A percentile compares a stretch with the other conserved stretches of the same genome.
phyloP scores from a whole-genome alignment of 2,329 filamentous ascomycete genomes.

The Beauveria australis region DNA sequence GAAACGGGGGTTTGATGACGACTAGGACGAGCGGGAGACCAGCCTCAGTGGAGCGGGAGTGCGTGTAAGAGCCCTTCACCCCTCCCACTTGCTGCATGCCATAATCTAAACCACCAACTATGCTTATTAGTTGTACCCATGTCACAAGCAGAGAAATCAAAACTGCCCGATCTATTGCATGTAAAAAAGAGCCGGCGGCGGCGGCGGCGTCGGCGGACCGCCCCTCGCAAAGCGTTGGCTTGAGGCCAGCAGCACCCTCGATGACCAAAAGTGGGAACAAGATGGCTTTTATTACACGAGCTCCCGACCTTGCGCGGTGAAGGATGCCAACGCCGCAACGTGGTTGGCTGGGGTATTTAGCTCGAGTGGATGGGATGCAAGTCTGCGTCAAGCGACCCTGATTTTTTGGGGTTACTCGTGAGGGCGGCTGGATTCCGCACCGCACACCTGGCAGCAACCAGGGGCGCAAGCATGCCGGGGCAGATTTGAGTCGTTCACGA shows the following conservation, averaged over 20 bases:
- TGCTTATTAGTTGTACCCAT: neutral
- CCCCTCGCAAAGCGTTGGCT: neutral
- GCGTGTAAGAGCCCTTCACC: conserved; percentile 6
- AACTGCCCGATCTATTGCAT: too few relatives aligned
- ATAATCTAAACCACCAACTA: neutral
- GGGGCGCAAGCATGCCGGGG: neutral
- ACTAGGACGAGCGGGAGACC: neutral
- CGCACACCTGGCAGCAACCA: too few relatives aligned
- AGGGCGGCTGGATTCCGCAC: conserved; percentile 8
- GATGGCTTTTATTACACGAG: neutral
- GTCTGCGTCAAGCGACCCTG: neutral
- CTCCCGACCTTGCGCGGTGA: neutral
- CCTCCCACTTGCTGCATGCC: neutral
- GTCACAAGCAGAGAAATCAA: neutral
- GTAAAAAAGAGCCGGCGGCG: neutral
- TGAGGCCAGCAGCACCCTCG: neutral
- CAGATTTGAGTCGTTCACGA: neutral
- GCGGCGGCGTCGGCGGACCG: neutral
- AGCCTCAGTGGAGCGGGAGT: conserved; percentile 10
- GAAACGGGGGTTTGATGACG: conserved; percentile 1
- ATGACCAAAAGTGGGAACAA: conserved; percentile 3
- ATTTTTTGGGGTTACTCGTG: conserved; percentile 1
- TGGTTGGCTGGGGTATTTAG: neutral
- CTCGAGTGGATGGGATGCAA: conserved; percentile 2
- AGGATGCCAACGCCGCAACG: neutral